A percentile compares a stretch with the other conserved stretches of the same genome.
phyloP scores from a whole-genome alignment of 306 rosid species.

The Sophora flavescens region DNA sequence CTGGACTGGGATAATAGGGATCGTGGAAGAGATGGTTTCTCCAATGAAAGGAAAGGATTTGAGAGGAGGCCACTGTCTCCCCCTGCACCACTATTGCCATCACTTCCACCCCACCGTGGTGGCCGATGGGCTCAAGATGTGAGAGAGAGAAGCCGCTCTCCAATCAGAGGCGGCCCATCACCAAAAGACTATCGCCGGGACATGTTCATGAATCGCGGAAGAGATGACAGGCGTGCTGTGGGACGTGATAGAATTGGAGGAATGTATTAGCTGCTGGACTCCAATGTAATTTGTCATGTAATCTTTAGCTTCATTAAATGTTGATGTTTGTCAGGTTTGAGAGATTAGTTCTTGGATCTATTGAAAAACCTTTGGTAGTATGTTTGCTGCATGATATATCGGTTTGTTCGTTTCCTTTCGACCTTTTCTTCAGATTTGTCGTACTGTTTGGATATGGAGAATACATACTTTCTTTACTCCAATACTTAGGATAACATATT shows the following conservation, averaged over 20 bases:
- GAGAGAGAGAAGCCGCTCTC: conserved; percentile 88
- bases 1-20: conserved; percentile 64
- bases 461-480: too few relatives aligned
- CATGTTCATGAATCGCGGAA: conserved; percentile 54
- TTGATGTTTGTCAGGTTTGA: conserved; percentile 37
- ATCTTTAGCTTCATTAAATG: conserved; percentile 34
- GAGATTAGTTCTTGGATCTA: conserved; percentile 39
- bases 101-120: conserved; percentile 63
- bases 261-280: conserved; percentile 54
- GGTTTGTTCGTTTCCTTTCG: neutral
- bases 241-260: conserved; percentile 78
- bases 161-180: conserved; percentile 68
- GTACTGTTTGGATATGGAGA: neutral
- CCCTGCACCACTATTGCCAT: conserved; percentile 47
- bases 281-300: conserved; percentile 20
- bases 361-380: conserved; percentile 15
- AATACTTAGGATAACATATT: too few relatives aligned
- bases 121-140: conserved; percentile 68
- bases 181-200: conserved; percentile 73
- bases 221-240: conserved; percentile 70
- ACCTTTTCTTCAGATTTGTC: conserved; percentile 6
- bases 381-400: conserved; percentile 36
- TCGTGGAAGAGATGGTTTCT: conserved; percentile 64
- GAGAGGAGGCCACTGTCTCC: conserved; percentile 73
- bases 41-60: conserved; percentile 59